These are phyloP conservation scores for Steccherinum ochraceum DNA, from an alignment of 768 basidiomycete genomes.

Conservation along the genomic window DNA sequence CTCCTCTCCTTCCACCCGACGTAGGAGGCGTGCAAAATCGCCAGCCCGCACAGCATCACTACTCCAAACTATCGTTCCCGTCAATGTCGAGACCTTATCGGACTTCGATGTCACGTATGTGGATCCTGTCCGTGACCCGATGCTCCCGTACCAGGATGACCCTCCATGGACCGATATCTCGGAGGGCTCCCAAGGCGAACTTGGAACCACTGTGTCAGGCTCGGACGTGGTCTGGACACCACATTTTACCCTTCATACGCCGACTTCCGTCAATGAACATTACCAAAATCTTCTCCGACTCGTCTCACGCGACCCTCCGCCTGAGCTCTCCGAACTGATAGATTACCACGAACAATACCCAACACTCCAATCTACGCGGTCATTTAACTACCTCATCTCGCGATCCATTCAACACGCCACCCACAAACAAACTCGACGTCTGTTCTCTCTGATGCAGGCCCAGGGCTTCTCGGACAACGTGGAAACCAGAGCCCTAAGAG, in stretches of 20 bases:
- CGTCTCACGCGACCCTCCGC: conserved; percentile 25
- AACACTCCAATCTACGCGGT: conserved; percentile 29
- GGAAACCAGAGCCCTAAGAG: conserved; percentile 51
- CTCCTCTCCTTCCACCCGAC: too few species aligned
- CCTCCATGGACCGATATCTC: conserved; percentile 20
- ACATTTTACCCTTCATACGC: background rate
- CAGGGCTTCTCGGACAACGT: conserved; percentile 36
- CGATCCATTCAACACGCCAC: conserved; percentile 46
- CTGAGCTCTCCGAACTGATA: conserved; percentile 33
- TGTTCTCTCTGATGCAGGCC: conserved; percentile 43
- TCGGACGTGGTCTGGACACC: background rate
- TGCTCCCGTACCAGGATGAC: conserved; percentile 14
- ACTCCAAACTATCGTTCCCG: too few species aligned
- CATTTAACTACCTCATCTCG: conserved; percentile 39
- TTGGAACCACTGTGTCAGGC: background rate
- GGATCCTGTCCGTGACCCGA: too few species aligned
- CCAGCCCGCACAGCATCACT: too few species aligned
- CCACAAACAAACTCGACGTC: conserved; percentile 37
- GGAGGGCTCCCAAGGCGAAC: background rate
- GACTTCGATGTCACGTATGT: too few species aligned
- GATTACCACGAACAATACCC: conserved; percentile 38
- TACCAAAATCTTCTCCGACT: conserved; percentile 35
- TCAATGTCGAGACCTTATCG: too few species aligned
- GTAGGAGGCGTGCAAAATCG: too few species aligned
- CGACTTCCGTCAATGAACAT: conserved; percentile 4